A percentile compares a stretch with the other conserved stretches of the same genome.
Evolutionary conservation across 345 rosid species (phyloP).

Genomic region (Limnanthes douglasii): DNA sequence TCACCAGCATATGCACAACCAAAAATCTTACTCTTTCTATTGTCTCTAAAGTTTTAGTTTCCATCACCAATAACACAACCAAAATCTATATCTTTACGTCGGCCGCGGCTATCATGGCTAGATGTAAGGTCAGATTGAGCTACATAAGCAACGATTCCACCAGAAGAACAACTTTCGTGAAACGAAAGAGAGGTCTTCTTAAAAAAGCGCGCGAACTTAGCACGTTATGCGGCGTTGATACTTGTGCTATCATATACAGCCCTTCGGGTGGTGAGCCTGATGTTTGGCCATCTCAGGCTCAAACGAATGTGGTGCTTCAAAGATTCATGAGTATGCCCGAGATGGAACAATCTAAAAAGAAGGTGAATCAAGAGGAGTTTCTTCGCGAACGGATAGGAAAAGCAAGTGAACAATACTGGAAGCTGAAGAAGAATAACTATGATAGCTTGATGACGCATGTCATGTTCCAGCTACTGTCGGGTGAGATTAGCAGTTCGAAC

Average conservation of each 20-base stretch:
- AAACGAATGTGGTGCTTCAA: not conserved
- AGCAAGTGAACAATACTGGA: not conserved
- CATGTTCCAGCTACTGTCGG: no score
- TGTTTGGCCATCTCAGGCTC: slow-evolving; percentile 30
- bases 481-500: no score
- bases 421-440: slow-evolving; percentile 6
- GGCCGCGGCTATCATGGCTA: slow-evolving; percentile 44
- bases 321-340: slow-evolving; percentile 1
- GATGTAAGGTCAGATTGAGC: slow-evolving; percentile 38
- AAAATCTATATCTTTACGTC: no score
- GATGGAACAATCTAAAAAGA: slow-evolving; percentile 12
- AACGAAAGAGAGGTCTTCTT: slow-evolving; percentile 42
- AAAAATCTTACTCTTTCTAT: no score
- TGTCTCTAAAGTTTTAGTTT: no score
- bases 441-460: slow-evolving; percentile 11
- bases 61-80: no score
- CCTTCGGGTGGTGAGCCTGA: slow-evolving; percentile 19
- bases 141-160: slow-evolving; percentile 27
- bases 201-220: slow-evolving; percentile 50
- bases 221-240: slow-evolving; percentile 40
- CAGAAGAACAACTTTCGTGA: slow-evolving; percentile 47
- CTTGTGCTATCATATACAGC: slow-evolving; percentile 29
- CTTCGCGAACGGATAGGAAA: slow-evolving; percentile 11
- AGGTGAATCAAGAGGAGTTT: slow-evolving; percentile 13
- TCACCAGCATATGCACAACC: no score